Percentiles rank a stretch among this genome's conserved stretches.
These are phyloP conservation scores for Daedaleopsis sinensis DNA, from an alignment of 768 basidiomycete genomes.

Conservation along the genomic window DNA sequence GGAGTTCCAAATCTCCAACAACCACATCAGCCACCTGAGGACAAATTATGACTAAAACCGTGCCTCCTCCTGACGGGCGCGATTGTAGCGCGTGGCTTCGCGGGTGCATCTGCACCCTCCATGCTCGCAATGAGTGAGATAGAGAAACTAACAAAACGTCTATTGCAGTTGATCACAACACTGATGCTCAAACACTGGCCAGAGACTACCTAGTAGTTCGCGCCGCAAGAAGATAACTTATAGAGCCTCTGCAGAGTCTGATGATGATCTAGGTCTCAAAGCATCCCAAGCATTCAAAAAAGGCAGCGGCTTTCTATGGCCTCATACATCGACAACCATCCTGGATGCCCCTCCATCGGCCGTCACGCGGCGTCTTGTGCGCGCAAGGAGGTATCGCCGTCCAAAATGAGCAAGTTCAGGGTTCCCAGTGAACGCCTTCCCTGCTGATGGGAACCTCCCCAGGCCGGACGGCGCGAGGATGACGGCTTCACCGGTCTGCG, in stretches of 20 bases:
- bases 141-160: too few relatives aligned
- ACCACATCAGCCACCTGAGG: background rate
- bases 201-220: too few relatives aligned
- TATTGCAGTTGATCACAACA: too few relatives aligned
- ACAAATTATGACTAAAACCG: too few relatives aligned
- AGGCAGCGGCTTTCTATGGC: background rate
- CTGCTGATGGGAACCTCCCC: constrained; percentile 5
- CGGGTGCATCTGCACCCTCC: too few relatives aligned
- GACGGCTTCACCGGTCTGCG: constrained; percentile 72
- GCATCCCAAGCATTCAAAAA: background rate
- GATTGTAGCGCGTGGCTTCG: too few relatives aligned
- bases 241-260: too few relatives aligned
- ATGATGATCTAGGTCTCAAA: background rate
- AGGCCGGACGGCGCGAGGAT: constrained; percentile 65
- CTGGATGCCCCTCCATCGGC: constrained; percentile 24
- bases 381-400: constrained; percentile 17
- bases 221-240: too few relatives aligned
- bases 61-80: too few relatives aligned
- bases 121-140: too few relatives aligned
- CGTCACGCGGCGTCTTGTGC: constrained; percentile 22
- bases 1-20: background rate
- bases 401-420: constrained; percentile 24
- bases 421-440: constrained; percentile 5
- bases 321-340: constrained; percentile 8
- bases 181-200: too few relatives aligned